A percentile compares a stretch with the other conserved stretches of the same genome.
phyloP scores from a whole-genome alignment of 345 rosid species.

The Nasturtium officinale region DNA sequence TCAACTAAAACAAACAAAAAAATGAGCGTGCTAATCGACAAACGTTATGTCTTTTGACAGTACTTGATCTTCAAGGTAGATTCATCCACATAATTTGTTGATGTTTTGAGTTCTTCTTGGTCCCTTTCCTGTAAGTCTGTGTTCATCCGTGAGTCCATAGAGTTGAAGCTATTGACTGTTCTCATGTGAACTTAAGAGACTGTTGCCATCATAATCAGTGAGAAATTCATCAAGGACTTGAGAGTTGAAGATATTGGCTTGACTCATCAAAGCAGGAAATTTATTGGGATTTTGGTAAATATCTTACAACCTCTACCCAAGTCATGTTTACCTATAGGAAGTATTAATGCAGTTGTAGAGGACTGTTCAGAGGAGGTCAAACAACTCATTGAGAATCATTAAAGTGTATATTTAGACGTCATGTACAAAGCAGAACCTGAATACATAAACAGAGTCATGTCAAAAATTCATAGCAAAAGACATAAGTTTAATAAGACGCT shows the following conservation, averaged over 20 bases:
- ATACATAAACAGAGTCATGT: conserved; percentile 19
- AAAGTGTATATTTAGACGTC: conserved; percentile 10
- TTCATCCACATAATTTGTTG: not conserved
- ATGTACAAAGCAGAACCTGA: conserved; percentile 27
- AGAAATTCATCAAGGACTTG: conserved; percentile 7
- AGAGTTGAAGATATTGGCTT: conserved; percentile 10
- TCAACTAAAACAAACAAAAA: not conserved
- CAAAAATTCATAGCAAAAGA: not conserved
- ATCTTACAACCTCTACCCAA: conserved; percentile 7
- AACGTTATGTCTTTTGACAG: not conserved
- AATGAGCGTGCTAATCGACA: not conserved
- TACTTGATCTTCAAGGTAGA: not conserved
- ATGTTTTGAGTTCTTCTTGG: not conserved
- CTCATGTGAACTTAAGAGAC: not conserved
- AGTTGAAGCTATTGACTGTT: conserved; percentile 14
- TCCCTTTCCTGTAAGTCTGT: not conserved
- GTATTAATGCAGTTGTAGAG: conserved; percentile 13
- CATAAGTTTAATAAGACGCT: conserved; percentile 1
- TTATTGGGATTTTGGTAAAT: not conserved
- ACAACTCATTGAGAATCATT: conserved; percentile 1
- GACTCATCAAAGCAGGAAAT: conserved; percentile 6
- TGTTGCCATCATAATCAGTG: not conserved
- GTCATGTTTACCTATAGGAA: conserved; percentile 11
- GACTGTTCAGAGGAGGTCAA: conserved; percentile 7
- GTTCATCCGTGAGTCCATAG: not conserved